Conservation (phyloP, 2,329 filamentous ascomycete species). For the Phialophora verrucosa region DNA sequence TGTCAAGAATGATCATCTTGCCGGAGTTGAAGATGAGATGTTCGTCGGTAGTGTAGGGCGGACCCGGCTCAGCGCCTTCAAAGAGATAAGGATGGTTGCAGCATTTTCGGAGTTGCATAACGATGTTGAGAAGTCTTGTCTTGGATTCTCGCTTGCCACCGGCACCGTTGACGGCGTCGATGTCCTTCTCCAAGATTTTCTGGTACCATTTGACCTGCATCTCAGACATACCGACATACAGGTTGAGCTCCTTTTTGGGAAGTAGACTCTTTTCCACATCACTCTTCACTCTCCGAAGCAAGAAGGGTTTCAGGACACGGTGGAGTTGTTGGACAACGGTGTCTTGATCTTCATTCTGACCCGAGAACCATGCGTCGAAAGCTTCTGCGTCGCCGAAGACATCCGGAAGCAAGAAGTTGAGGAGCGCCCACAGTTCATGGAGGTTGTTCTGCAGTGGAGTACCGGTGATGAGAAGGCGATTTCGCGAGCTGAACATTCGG, state of each 20-base stretch:
- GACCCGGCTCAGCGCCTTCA: constrained; percentile 94
- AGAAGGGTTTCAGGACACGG: constrained; percentile 87
- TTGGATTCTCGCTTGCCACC: constrained; percentile 97
- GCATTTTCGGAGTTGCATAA: constrained; percentile 98
- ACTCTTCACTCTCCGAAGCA: constrained; percentile 93
- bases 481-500: constrained; percentile 92
- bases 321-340: constrained; percentile 96
- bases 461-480: constrained; percentile 92
- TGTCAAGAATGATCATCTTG: constrained; percentile 97
- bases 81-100: constrained; percentile 99
- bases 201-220: constrained; percentile 99
- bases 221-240: constrained; percentile 97
- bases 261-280: constrained; percentile 97
- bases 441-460: constrained; percentile 97
- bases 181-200: constrained; percentile 98
- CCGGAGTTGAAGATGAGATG: constrained; percentile 91
- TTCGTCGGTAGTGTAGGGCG: constrained; percentile 97
- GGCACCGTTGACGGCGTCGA: constrained; percentile 96
- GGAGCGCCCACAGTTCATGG: constrained; percentile 94
- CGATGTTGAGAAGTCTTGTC: constrained; percentile 94
- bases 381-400: constrained; percentile 96
- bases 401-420: constrained; percentile 97
- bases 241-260: constrained; percentile 95
- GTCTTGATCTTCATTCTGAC: constrained; percentile 87
- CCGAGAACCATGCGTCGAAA: constrained; percentile 98